Percentiles rank a stretch among this genome's conserved stretches.
Conservation (phyloP, 1,284 basidiomycete species). For the Sporisorium reilianum region DNA sequence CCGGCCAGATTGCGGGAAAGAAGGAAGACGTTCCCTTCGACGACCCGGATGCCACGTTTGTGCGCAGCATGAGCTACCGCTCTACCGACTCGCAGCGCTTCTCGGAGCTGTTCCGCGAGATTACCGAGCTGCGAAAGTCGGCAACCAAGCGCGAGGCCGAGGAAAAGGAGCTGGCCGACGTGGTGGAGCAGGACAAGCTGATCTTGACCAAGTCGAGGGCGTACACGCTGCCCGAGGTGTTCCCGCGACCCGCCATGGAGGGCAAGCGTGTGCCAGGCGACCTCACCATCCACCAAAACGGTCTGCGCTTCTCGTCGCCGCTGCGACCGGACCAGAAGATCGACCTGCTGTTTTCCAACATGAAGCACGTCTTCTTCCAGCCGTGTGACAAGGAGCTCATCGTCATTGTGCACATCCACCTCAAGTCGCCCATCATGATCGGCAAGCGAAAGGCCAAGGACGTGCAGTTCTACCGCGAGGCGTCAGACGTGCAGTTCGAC, state of each 20-base stretch:
- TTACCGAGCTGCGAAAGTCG: constrained; percentile 94
- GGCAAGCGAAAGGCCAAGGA: constrained; percentile 99
- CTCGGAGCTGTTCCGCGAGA: constrained; percentile 87
- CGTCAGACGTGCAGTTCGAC: constrained; percentile 96
- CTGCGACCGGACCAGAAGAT: constrained; percentile 66
- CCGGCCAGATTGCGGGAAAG: constrained; percentile 95
- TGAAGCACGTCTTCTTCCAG: constrained; percentile 99
- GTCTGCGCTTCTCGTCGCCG: constrained; percentile 90
- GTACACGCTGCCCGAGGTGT: constrained; percentile 82
- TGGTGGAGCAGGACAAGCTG: constrained; percentile 92
- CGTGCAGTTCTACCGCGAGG: constrained; percentile 98
- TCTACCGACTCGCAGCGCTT: constrained; percentile 90
- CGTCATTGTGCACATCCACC: constrained; percentile 92
- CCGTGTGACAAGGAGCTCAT: constrained; percentile 96
- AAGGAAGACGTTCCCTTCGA: constrained; percentile 99
- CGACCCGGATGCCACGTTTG: constrained; percentile 95
- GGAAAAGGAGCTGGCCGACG: constrained; percentile 97
- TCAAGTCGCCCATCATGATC: constrained; percentile 96
- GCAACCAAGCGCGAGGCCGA: constrained; percentile 97
- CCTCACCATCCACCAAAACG: constrained; percentile 97
- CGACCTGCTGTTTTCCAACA: constrained; percentile 88
- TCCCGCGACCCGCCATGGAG: constrained; percentile 91
- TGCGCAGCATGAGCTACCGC: constrained; percentile 93
- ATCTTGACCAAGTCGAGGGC: constrained; percentile 78
- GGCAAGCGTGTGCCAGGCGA: constrained; percentile 91